Evolutionary conservation across 148 eudicot genomes (phyloP), one percentile per base, ranked within the genome.

Genomic region (Rhododendron henanense): DNA sequence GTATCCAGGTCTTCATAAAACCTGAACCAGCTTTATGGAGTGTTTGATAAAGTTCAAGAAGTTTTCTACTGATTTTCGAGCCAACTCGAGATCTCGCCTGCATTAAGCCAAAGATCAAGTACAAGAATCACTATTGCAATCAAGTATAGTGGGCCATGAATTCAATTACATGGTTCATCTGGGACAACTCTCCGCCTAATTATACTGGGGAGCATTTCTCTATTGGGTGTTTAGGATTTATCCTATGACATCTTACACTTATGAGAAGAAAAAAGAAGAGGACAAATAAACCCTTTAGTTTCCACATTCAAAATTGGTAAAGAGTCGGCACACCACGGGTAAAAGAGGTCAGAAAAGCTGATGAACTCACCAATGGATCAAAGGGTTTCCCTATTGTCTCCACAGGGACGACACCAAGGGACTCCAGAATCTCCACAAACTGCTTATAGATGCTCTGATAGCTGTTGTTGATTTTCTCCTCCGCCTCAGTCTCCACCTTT

Each of bases 381-480:
- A 94, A 96, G 44, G 94, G 91, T 44, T 89, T 92, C 85, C 96
- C 98, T 57, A 89, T 88, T n/a, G 96, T 89, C 89, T 93, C 95
- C 77, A 94, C 98, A 48, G 98, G 96, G 78, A 91, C 91, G 85
- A 94, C 98, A 85, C 95, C 94, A 87, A 96, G 90, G 21, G 96
- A 91, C 39, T 86, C 86, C 31, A 96, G 88, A 84, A 93, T 92
- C 93, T 96, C 98, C 88, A 86, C 90, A 90, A 96, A 96, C 88
- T 94, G 98, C 91, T 96, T 96, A 88, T 92, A 92, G 88, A 96
- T 94, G 90, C 96, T 94, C 91, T 96, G 98, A 79, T 96, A 96
- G 87, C 95, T 96, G 78, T 90, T 94, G 81, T 47, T 91, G 77
- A 96, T 91, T 89, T 94, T 94, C 90, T 94, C 91, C 92, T 94